These are phyloP conservation scores for Wickerhamomyces xylosicus DNA, from an alignment of 805 yeast genomes.

Conservation along the genomic window DNA sequence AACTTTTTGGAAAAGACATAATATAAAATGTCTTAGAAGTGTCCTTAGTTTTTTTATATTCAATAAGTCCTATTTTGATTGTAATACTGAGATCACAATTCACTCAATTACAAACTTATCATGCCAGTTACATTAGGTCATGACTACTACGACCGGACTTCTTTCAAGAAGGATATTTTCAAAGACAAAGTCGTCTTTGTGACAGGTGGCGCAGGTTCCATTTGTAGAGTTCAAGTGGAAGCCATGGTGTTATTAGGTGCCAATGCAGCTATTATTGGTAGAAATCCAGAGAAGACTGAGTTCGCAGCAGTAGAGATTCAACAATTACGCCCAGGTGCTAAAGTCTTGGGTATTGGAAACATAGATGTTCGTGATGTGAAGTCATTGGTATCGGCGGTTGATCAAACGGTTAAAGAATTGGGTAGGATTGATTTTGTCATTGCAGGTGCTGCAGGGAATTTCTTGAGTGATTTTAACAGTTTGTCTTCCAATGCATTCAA, in stretches of 20 bases:
- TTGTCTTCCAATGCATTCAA: conserved; percentile 81
- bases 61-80: too few species aligned
- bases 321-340: conserved; percentile 44
- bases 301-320: conserved; percentile 58
- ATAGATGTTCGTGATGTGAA: conserved; percentile 72
- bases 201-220: conserved; percentile 97
- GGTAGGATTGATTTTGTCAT: conserved; percentile 82
- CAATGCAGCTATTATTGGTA: conserved; percentile 76
- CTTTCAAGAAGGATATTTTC: conserved; percentile 55
- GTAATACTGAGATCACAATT: too few species aligned
- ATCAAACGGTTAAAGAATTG: conserved; percentile 49
- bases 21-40: too few species aligned
- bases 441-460: conserved; percentile 96
- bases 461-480: conserved; percentile 68
- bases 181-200: conserved; percentile 80
- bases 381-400: conserved; percentile 53
- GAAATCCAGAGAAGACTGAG: conserved; percentile 58
- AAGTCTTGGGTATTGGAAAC: conserved; percentile 60
- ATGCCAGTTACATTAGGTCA: conserved; percentile 9
- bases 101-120: neutral
- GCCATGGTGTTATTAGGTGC: conserved; percentile 81
- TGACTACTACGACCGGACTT: conserved; percentile 19
- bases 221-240: conserved; percentile 82
- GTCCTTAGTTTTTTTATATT: too few species aligned
- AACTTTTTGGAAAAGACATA: too few species aligned